Conservation (phyloP, 768 basidiomycete species). For the Kwoniella dejecticola region DNA sequence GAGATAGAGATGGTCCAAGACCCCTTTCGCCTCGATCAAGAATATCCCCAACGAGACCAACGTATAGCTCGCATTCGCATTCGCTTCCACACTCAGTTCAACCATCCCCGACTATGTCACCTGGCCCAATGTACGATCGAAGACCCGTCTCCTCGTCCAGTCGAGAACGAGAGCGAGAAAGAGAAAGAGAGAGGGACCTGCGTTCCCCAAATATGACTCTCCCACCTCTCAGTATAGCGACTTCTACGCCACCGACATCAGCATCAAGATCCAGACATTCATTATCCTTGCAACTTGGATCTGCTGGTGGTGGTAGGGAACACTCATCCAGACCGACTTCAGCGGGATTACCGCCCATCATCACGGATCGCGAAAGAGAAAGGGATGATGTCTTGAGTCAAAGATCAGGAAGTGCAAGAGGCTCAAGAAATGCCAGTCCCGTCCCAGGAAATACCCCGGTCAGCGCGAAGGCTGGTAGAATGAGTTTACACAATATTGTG, state of each 20-base stretch:
- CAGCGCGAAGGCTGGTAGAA: neutral
- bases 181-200: too few species aligned
- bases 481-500: neutral
- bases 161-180: neutral
- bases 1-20: neutral
- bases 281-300: neutral
- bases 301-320: neutral
- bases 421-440: constrained; percentile 11
- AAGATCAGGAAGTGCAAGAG: constrained; percentile 2
- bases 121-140: neutral
- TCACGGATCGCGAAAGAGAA: constrained; percentile 11
- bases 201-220: constrained; percentile 1
- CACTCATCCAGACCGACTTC: neutral
- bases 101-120: constrained; percentile 2
- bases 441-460: neutral
- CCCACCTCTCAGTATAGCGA: constrained; percentile 6
- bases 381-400: constrained; percentile 6
- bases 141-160: constrained; percentile 4
- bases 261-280: neutral
- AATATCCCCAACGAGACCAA: neutral
- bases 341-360: constrained; percentile 12
- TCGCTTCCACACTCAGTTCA: neutral
- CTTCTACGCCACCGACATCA: neutral
- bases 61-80: too few species aligned
- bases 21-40: constrained; percentile 4